Conservation (phyloP, 768 basidiomycete genomes). For the Termitomyces sp. region DNA sequence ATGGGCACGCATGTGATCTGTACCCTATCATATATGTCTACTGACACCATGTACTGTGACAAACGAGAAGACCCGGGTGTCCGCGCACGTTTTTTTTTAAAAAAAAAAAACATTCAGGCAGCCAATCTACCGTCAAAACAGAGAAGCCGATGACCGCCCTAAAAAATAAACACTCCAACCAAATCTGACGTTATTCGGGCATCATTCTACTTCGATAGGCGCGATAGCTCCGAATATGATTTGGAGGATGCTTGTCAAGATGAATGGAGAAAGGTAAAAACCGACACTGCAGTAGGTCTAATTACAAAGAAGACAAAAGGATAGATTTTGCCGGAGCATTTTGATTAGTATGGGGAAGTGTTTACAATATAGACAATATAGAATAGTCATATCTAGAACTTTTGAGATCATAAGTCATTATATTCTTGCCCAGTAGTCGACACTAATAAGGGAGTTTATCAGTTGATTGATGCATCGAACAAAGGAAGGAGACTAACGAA, state of each 20-base stretch:
- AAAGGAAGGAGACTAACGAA: neutral
- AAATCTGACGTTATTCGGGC: constrained; percentile 22
- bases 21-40: neutral
- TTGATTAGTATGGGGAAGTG: constrained; percentile 1
- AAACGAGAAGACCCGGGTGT: neutral
- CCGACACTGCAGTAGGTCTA: neutral
- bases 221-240: constrained; percentile 7
- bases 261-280: constrained; percentile 6
- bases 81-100: neutral
- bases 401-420: constrained; percentile 14
- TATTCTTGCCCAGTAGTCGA: neutral
- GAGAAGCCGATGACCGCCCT: constrained; percentile 11
- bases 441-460: constrained; percentile 7
- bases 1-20: neutral
- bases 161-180: neutral
- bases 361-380: neutral
- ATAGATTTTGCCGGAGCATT: constrained; percentile 7
- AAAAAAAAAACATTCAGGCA: constrained; percentile 2
- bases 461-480: constrained; percentile 2
- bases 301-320: neutral
- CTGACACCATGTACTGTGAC: neutral
- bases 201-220: constrained; percentile 15
- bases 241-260: neutral
- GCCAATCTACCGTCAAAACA: constrained; percentile 5
- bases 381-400: constrained; percentile 12